Conservation (phyloP, 2,329 filamentous ascomycete species). For the Thielaviopsis populi region DNA sequence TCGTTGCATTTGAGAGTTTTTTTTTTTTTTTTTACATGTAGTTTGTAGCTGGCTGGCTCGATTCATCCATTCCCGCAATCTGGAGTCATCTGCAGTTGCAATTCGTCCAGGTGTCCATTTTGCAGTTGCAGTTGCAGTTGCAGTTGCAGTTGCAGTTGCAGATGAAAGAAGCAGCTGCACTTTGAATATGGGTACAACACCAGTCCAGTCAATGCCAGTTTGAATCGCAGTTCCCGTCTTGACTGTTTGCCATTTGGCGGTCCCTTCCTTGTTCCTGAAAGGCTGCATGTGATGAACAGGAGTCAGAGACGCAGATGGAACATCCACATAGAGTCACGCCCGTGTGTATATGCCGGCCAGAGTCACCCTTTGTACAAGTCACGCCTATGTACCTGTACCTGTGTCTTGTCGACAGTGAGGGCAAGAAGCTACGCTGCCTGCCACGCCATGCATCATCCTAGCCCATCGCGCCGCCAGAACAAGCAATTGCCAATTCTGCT, state of each 20-base stretch:
- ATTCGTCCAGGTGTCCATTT: background rate
- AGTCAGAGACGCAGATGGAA: background rate
- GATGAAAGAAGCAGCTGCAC: background rate
- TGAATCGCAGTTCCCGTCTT: background rate
- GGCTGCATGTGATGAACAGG: background rate
- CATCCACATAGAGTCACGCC: background rate
- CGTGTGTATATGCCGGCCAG: background rate
- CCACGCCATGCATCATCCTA: background rate
- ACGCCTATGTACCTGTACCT: too few species aligned
- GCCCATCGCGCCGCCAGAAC: background rate
- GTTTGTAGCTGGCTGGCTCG: background rate
- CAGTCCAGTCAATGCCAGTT: background rate
- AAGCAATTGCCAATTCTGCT: background rate
- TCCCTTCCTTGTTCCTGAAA: background rate
- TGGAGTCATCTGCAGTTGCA: background rate
- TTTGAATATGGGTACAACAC: background rate
- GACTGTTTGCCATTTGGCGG: background rate
- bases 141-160: background rate
- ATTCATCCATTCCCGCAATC: background rate
- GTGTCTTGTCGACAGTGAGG: too few species aligned
- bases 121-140: background rate
- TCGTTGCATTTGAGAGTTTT: too few species aligned
- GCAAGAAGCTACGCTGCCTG: background rate
- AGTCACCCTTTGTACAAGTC: background rate
- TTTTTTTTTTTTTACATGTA: too few species aligned